These are phyloP conservation scores for Aspergillus phoenicis DNA, from an alignment of 2,329 filamentous ascomycete species.

Conservation along the genomic window DNA sequence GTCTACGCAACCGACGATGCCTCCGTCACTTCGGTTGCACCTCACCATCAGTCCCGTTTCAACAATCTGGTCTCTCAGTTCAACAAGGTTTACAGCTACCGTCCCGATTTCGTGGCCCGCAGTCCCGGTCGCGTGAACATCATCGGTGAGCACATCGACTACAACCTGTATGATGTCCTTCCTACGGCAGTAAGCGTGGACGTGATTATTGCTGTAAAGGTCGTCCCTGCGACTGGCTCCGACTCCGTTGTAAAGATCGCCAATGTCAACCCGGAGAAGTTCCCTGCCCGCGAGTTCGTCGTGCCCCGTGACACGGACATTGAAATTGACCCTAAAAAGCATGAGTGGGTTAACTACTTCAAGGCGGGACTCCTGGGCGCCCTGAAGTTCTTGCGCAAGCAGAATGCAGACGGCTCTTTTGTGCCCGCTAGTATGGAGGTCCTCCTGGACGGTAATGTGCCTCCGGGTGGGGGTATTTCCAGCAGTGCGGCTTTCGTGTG, in stretches of 20 bases:
- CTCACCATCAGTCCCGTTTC: slow-evolving; percentile 73
- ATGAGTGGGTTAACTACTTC: slow-evolving; percentile 99
- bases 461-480: slow-evolving; percentile 86
- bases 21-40: slow-evolving; percentile 71
- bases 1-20: slow-evolving; percentile 80
- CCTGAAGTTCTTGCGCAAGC: slow-evolving; percentile 70
- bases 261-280: slow-evolving; percentile 76
- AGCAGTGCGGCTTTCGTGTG: slow-evolving; percentile 94
- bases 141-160: slow-evolving; percentile 99
- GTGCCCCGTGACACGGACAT: slow-evolving; percentile 65
- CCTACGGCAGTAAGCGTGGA: slow-evolving; percentile 95
- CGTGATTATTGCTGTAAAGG: slow-evolving; percentile 78
- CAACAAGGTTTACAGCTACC: slow-evolving; percentile 66
- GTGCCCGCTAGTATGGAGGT: slow-evolving; percentile 79
- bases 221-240: slow-evolving; percentile 44
- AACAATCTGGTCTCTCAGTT: slow-evolving; percentile 72
- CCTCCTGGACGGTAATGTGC: slow-evolving; percentile 87
- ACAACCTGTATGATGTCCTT: slow-evolving; percentile 92
- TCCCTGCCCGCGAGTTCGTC: slow-evolving; percentile 72
- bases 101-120: slow-evolving; percentile 79
- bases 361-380: slow-evolving; percentile 86
- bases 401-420: slow-evolving; percentile 64
- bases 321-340: slow-evolving; percentile 80
- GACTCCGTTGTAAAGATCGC: slow-evolving; percentile 72
- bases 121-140: slow-evolving; percentile 96